Conservation (phyloP, 1,139 yeast genomes). For the Kurtzmaniella quercitrusa region DNA sequence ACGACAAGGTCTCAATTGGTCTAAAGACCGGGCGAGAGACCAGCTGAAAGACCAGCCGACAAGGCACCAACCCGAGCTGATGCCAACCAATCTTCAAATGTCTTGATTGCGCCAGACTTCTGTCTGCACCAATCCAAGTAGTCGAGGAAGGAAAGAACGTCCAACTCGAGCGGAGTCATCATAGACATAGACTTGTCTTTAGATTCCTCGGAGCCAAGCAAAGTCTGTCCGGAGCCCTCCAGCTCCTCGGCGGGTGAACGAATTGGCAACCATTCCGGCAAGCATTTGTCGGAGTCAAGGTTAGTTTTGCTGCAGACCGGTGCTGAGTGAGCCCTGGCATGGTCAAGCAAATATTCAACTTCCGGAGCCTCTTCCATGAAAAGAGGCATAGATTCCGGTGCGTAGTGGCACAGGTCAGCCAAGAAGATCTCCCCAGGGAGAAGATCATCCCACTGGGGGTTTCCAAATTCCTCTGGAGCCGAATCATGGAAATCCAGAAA, state of each 20-base stretch:
- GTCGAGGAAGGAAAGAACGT: background rate
- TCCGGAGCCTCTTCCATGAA: background rate
- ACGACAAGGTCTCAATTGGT: no score
- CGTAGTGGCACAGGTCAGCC: background rate
- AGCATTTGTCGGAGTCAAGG: background rate
- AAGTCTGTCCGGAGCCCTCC: background rate
- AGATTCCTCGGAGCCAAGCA: background rate
- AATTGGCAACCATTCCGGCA: background rate
- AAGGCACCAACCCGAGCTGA: no score
- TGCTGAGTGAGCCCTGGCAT: background rate
- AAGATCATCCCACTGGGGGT: background rate
- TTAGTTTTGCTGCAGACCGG: background rate
- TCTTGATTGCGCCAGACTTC: no score
- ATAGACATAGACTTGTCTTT: background rate
- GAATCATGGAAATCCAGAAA: background rate
- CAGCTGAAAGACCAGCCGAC: no score
- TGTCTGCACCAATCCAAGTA: background rate
- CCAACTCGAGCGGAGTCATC: background rate
- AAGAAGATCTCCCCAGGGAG: background rate
- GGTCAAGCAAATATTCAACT: background rate
- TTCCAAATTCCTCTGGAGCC: background rate
- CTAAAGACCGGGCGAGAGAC: no score
- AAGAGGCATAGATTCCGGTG: background rate
- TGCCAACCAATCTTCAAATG: no score
- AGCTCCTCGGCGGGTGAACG: background rate